Base-by-base conservation (phyloP, 2,329 filamentous ascomycete genomes). In the Macrophomina pseudophaseolina region DNA sequence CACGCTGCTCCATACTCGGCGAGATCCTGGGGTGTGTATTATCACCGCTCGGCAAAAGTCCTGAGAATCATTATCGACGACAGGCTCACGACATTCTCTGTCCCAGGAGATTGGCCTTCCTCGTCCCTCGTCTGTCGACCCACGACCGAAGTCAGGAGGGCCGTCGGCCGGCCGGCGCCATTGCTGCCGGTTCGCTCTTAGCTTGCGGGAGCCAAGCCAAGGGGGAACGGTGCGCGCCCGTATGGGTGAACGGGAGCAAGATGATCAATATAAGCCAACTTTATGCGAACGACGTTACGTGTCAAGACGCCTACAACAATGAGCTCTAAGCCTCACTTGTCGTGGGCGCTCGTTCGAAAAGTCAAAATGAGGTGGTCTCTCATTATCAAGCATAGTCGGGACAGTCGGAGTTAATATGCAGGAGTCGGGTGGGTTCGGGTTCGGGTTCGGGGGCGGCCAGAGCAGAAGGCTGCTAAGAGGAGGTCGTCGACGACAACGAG, bases 281-380 rank as follows among this genome's bases (percentile, higher is more conserved):
- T 60, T 60, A 60, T 60, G 58, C 58, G 58, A 49, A 60, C 58
- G 58, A 48, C 58, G 42, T 60, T 60, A 60, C 58, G 58, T 60
- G 58, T 48, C 58, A 60, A 35, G 44, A 60, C 30, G 12, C 8
- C 42, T 42, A 60, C 42, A 14, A 48, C 42, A n/a, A 35, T n/a
- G 38, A 48, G 30, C 23, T 60, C 58, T 60, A 49, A 60, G 58
- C 58, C 58, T 60, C 58, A 14, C n/a, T 49, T 42, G 42, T 48
- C 58, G 14, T 30, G 58, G 42, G 30, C 58, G 30, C 42, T 28
- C 42, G 16, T 23, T 16, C 23, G 35, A 48, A 60, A 32, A 46
- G 23, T 30, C 58, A 49, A 49, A 35, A 60, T 38, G 58, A 44
- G 42, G 38, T 59, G 35, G 38, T 3, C 51, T 7, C 23, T 40